Conservation (phyloP, 768 basidiomycete genomes). For the Boletus reticulatus region DNA sequence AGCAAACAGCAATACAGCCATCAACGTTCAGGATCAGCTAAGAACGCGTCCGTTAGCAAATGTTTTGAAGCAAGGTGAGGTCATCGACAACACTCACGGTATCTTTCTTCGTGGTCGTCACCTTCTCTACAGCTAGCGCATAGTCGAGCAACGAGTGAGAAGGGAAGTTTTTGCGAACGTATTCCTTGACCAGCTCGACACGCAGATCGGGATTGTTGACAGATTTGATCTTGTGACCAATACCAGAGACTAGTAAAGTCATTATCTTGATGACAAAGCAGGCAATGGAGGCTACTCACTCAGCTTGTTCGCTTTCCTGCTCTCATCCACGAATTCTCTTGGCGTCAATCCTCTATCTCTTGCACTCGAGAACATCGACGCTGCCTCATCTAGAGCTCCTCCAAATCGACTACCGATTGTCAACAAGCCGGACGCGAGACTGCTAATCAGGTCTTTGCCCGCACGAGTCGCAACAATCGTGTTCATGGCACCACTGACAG, state of each 20-base stretch:
- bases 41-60: too few species aligned
- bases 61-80: too few species aligned
- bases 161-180: conserved; percentile 94
- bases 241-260: conserved; percentile 73
- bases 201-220: conserved; percentile 94
- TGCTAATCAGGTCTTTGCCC: conserved; percentile 98
- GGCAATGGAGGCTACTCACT: conserved; percentile 48
- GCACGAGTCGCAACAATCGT: conserved; percentile 98
- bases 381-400: conserved; percentile 98
- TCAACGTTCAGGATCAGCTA: conserved; percentile 95
- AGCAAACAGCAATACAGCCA: conserved; percentile 93
- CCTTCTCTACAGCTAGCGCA: conserved; percentile 95
- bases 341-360: conserved; percentile 91
- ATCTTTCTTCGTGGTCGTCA: conserved; percentile 97
- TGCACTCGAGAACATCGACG: conserved; percentile 91
- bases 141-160: conserved; percentile 91
- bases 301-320: conserved; percentile 91
- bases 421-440: conserved; percentile 91
- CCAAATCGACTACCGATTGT: conserved; percentile 99
- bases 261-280: conserved; percentile 1
- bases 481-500: conserved; percentile 99
- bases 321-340: conserved; percentile 96
- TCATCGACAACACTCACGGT: conserved; percentile 45
- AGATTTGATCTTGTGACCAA: conserved; percentile 99
- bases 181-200: conserved; percentile 94